Percentiles rank a stretch among this genome's conserved stretches.
Evolutionary conservation across 2,329 filamentous ascomycete genomes (phyloP).

Genomic region (Thielaviopsis musarum): DNA sequence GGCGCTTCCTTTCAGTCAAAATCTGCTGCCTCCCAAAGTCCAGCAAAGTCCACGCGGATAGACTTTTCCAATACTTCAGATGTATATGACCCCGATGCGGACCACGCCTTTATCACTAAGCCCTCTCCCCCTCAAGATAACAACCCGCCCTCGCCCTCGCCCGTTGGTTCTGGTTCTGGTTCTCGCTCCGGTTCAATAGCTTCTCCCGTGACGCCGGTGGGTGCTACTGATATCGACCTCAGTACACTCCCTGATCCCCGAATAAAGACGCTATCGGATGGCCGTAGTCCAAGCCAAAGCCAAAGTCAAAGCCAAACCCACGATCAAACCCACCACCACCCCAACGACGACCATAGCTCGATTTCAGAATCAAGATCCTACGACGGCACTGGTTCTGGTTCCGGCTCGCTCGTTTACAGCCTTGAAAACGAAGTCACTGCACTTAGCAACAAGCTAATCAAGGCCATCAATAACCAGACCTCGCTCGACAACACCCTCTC

Average conservation of each 20-base stretch:
- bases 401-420: neutral
- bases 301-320: neutral
- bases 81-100: slow-evolving; percentile 11
- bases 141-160: neutral
- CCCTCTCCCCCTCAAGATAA: neutral
- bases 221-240: slow-evolving; percentile 36
- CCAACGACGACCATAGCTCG: slow-evolving; percentile 18
- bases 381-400: neutral
- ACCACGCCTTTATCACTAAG: neutral
- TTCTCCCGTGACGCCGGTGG: slow-evolving; percentile 22
- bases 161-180: neutral
- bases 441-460: slow-evolving; percentile 87
- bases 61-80: slow-evolving; percentile 7
- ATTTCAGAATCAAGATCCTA: slow-evolving; percentile 11
- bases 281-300: neutral
- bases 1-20: neutral
- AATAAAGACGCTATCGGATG: slow-evolving; percentile 33
- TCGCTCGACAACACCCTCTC: slow-evolving; percentile 77
- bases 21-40: neutral
- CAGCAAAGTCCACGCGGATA: slow-evolving; percentile 1
- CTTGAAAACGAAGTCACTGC: slow-evolving; percentile 63
- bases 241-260: slow-evolving; percentile 53
- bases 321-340: neutral
- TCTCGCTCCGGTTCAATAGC: slow-evolving; percentile 1
- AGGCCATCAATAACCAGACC: slow-evolving; percentile 93